phyloP scores from a whole-genome alignment of 2,329 filamentous ascomycete genomes.

The Xylaria sp. region DNA sequence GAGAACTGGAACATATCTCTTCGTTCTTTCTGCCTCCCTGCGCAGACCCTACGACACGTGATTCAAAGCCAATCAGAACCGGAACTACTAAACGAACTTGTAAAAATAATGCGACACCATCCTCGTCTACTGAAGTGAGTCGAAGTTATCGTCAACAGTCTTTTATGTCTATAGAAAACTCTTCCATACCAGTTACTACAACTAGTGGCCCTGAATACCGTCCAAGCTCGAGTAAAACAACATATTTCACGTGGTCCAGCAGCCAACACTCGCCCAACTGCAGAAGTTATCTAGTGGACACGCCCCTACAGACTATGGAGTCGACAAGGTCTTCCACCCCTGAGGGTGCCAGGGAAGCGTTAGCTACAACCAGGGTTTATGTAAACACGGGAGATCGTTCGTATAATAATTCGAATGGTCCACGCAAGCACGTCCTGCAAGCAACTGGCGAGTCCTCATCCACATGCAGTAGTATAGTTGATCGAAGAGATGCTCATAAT shows the following conservation, averaged over 20 bases:
- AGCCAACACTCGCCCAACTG: conserved; percentile 39
- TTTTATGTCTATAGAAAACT: neutral
- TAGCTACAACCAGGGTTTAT: conserved; percentile 45
- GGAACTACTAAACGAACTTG: neutral
- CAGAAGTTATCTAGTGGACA: conserved; percentile 7
- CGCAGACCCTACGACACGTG: conserved; percentile 19
- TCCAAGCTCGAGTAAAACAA: conserved; percentile 36
- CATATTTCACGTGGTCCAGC: conserved; percentile 47
- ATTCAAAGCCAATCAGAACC: conserved; percentile 24
- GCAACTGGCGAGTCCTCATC: conserved; percentile 13
- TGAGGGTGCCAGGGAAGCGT: conserved; percentile 36
- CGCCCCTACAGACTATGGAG: conserved; percentile 16
- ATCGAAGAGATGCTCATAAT: neutral
- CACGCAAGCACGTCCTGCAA: neutral
- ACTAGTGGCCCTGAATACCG: neutral
- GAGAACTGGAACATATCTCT: conserved; percentile 52
- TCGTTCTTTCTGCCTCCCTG: conserved; percentile 50
- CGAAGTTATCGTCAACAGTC: conserved; percentile 11
- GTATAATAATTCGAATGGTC: conserved; percentile 32
- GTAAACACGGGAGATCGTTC: conserved; percentile 39
- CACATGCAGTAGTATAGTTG: neutral
- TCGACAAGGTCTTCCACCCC: conserved; percentile 40
- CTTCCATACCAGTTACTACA: neutral
- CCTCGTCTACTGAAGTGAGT: conserved; percentile 16
- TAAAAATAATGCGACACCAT: conserved; percentile 17